A percentile compares a stretch with the other conserved stretches of the same genome.
These are phyloP conservation scores for Rubus idaeus DNA, from an alignment of 306 rosid genomes.

Conservation along the genomic window DNA sequence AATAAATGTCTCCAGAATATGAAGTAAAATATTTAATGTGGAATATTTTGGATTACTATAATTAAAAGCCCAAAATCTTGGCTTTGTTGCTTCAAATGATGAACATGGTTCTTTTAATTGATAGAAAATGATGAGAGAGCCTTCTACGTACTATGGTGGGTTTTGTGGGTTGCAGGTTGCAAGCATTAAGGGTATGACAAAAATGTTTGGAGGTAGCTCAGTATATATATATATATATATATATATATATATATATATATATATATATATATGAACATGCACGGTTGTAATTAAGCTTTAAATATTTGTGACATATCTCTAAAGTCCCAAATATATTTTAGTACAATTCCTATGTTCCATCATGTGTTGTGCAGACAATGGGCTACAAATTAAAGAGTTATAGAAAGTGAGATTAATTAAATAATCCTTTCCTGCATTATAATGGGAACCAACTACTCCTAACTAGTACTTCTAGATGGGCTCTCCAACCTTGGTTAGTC, in stretches of 20 bases:
- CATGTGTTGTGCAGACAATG: slow-evolving; percentile 46
- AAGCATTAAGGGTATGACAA: background rate
- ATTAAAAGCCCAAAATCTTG: background rate
- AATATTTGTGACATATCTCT: background rate
- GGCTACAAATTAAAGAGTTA: slow-evolving; percentile 34
- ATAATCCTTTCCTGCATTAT: slow-evolving; percentile 27
- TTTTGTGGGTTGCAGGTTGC: slow-evolving; percentile 4
- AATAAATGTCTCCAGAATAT: background rate
- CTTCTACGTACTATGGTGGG: slow-evolving; percentile 2
- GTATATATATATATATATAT: background rate
- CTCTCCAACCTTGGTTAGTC: slow-evolving; percentile 2
- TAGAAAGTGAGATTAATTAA: slow-evolving; percentile 25
- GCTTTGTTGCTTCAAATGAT: background rate
- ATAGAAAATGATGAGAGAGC: background rate
- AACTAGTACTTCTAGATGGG: background rate
- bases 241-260: background rate
- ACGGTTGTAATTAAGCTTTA: background rate
- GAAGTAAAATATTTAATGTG: background rate
- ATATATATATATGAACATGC: background rate
- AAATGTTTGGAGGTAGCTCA: background rate
- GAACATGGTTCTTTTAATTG: background rate
- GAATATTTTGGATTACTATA: too few species aligned
- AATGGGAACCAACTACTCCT: slow-evolving; percentile 25
- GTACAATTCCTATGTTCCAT: slow-evolving; percentile 23
- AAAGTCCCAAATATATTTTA: background rate